Conservation (phyloP, 148 eudicot genomes). For the Euryodendron excelsum region DNA sequence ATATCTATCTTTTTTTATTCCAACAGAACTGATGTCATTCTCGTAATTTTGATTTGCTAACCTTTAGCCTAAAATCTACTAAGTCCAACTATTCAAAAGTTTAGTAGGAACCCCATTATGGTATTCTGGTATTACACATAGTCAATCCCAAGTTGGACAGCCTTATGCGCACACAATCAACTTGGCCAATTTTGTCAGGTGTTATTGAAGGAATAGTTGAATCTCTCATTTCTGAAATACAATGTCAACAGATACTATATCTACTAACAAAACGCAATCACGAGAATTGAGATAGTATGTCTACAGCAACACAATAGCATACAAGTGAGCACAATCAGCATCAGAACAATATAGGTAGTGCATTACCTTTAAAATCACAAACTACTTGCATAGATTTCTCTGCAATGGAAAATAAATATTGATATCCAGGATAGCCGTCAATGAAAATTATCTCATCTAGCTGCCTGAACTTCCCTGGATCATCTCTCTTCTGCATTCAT, state of each 20-base stretch:
- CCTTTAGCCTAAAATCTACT: slow-evolving; percentile 5
- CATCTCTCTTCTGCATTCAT: slow-evolving; percentile 70
- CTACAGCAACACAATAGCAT: background rate
- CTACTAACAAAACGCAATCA: background rate
- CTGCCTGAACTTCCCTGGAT: slow-evolving; percentile 93
- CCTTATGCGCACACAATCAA: background rate
- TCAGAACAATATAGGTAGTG: background rate
- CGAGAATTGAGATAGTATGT: background rate
- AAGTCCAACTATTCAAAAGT: background rate
- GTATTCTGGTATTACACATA: background rate
- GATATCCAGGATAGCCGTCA: slow-evolving; percentile 81
- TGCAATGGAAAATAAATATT: slow-evolving; percentile 49
- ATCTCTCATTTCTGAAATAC: background rate
- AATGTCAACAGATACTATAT: background rate
- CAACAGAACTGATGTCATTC: background rate
- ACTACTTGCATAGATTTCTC: slow-evolving; percentile 74
- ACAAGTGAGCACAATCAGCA: background rate
- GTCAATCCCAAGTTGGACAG: background rate
- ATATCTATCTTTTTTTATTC: background rate
- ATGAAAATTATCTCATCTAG: slow-evolving; percentile 81
- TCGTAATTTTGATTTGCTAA: background rate
- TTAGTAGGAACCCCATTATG: background rate
- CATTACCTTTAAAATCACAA: slow-evolving; percentile 86
- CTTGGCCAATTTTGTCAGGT: background rate
- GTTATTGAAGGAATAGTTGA: background rate